A percentile compares a stretch with the other conserved stretches of the same genome.
Conservation (phyloP, 75 land plant genomes). For the Cryptomeria japonica region DNA sequence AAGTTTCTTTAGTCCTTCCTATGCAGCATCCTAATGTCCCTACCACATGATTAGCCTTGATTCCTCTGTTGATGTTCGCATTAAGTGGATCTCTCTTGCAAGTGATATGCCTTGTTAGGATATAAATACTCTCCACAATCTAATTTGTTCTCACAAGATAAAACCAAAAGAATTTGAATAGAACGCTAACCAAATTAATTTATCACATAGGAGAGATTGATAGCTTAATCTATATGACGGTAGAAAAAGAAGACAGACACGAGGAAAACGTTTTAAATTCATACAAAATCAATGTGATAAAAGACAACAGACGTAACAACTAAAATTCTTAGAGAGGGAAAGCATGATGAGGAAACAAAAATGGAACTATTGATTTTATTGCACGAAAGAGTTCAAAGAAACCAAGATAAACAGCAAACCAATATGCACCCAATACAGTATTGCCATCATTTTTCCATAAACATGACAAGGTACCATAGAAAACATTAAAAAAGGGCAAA, state of each 20-base stretch:
- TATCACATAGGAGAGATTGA: background rate
- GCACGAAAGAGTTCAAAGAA: background rate
- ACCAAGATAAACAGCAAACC: background rate
- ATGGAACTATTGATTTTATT: background rate
- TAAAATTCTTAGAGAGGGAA: background rate
- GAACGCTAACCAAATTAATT: background rate
- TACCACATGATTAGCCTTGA: background rate
- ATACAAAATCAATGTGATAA: background rate
- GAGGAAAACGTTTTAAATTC: background rate
- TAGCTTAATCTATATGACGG: background rate
- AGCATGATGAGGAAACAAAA: background rate
- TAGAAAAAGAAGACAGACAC: background rate
- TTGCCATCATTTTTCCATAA: background rate
- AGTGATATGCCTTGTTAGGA: background rate
- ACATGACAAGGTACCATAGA: background rate
- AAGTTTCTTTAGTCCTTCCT: background rate
- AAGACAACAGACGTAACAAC: background rate
- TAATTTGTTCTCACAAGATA: background rate
- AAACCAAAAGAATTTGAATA: background rate
- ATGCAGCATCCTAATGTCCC: background rate
- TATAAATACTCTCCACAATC: background rate
- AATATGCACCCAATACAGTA: background rate
- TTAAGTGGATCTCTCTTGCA: background rate
- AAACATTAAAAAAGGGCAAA: background rate
- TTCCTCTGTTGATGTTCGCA: background rate